phyloP scores from a whole-genome alignment of 306 rosid species.

The Gleditsia sinensis region DNA sequence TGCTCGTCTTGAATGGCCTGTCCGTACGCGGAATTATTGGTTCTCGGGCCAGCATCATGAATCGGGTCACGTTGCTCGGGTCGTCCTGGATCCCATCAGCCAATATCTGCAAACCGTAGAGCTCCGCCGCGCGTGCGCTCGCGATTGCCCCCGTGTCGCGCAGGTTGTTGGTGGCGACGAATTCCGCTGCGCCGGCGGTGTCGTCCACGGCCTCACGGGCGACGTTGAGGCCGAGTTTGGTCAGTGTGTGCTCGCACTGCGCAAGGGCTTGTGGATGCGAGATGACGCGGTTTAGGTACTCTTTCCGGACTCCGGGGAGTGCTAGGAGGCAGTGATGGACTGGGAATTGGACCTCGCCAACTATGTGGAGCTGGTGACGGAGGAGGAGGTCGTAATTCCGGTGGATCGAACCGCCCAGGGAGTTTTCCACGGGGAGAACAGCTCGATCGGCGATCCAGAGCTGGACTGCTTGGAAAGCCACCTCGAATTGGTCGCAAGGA shows the following conservation, averaged over 20 bases:
- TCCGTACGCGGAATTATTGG: constrained; percentile 90
- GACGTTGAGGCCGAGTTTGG: constrained; percentile 82
- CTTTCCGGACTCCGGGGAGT: constrained; percentile 80
- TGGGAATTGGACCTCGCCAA: constrained; percentile 88
- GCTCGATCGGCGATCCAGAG: constrained; percentile 99
- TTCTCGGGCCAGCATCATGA: constrained; percentile 93
- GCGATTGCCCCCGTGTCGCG: constrained; percentile 93
- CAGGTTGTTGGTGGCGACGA: constrained; percentile 63
- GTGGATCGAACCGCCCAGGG: constrained; percentile 96
- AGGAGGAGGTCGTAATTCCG: constrained; percentile 94
- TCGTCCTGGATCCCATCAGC: constrained; percentile 94
- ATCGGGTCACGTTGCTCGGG: constrained; percentile 84
- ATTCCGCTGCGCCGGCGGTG: constrained; percentile 95
- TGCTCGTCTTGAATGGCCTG: constrained; percentile 92
- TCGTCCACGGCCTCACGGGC: constrained; percentile 95
- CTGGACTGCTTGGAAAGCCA: constrained; percentile 94
- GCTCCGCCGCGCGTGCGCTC: constrained; percentile 82
- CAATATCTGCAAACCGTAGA: constrained; percentile 71
- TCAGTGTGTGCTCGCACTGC: constrained; percentile 83
- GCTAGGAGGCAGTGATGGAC: constrained; percentile 97
- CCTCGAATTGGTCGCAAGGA: constrained; percentile 97
- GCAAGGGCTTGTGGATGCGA: constrained; percentile 96
- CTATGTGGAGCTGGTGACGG: constrained; percentile 95
- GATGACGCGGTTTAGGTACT: constrained; percentile 75
- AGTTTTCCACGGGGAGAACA: constrained; percentile 81